Percentiles rank a stretch among this genome's conserved stretches.
phyloP scores from a whole-genome alignment of 2,329 filamentous ascomycete genomes.

The Geosmithia flava region DNA sequence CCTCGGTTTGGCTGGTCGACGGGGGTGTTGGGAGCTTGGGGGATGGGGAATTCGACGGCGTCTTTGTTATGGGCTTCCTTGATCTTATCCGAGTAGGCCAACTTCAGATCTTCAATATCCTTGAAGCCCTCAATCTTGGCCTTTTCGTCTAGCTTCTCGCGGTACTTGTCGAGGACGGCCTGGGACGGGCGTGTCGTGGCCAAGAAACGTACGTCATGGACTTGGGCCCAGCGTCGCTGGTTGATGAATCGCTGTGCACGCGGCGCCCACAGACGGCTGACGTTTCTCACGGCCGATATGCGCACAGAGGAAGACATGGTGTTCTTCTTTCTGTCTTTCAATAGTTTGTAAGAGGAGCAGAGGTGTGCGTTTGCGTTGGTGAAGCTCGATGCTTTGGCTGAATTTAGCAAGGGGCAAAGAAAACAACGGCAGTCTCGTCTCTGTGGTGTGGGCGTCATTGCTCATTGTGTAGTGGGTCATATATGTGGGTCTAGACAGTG shows the following conservation, averaged over 20 bases:
- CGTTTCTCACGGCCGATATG: constrained; percentile 33
- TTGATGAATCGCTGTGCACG: constrained; percentile 13
- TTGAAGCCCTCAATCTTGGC: constrained; percentile 59
- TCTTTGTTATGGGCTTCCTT: constrained; percentile 55
- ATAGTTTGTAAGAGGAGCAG: too few species aligned
- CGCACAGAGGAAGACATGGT: constrained; percentile 37
- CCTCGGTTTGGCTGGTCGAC: constrained; percentile 6
- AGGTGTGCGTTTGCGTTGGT: too few species aligned
- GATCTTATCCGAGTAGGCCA: constrained; percentile 80
- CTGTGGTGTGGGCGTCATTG: too few species aligned
- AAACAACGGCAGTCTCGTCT: too few species aligned
- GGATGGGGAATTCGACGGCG: constrained; percentile 29
- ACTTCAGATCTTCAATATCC: constrained; percentile 64
- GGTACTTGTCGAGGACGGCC: constrained; percentile 72
- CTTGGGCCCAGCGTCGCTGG: constrained; percentile 81
- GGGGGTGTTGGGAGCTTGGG: constrained; percentile 7
- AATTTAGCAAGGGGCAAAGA: too few species aligned
- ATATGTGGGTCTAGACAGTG: too few species aligned
- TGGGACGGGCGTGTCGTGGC: constrained; percentile 61
- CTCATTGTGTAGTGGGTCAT: too few species aligned
- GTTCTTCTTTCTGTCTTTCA: not conserved
- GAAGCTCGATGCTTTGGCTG: too few species aligned
- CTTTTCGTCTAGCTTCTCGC: constrained; percentile 71
- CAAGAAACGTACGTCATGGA: constrained; percentile 84
- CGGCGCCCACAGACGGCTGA: constrained; percentile 17